Conservation (phyloP, 768 basidiomycete species). For the Trametopsis cervina region DNA sequence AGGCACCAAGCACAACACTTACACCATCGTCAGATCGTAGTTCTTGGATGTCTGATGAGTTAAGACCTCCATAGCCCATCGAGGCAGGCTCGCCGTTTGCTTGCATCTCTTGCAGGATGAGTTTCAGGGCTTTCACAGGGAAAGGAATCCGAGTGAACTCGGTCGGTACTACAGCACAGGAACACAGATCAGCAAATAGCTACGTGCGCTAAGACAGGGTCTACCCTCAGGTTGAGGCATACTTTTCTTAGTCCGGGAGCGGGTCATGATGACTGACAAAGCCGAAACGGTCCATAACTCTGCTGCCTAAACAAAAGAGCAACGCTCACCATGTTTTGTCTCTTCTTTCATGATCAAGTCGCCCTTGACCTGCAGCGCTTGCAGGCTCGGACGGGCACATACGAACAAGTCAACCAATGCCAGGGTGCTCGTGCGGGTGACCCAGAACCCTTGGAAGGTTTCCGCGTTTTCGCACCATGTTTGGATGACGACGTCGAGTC, state of each 20-base stretch:
- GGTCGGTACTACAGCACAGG: slow-evolving; percentile 57
- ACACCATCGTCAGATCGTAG: slow-evolving; percentile 76
- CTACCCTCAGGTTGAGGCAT: slow-evolving; percentile 24
- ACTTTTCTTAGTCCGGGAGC: slow-evolving; percentile 86
- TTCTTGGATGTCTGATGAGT: slow-evolving; percentile 32
- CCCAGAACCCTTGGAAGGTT: slow-evolving; percentile 95
- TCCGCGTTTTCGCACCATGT: slow-evolving; percentile 95
- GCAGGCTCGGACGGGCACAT: slow-evolving; percentile 50
- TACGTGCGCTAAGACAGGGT: slow-evolving; percentile 4
- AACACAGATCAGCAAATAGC: slow-evolving; percentile 8
- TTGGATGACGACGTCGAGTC: slow-evolving; percentile 81
- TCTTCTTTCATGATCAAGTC: slow-evolving; percentile 82
- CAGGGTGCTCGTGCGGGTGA: slow-evolving; percentile 76
- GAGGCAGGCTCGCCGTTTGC: slow-evolving; percentile 69
- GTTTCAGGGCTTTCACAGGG: slow-evolving; percentile 88
- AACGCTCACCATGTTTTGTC: slow-evolving; percentile 68
- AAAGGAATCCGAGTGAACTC: slow-evolving; percentile 84
- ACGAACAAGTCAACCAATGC: slow-evolving; percentile 72
- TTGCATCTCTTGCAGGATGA: slow-evolving; percentile 79
- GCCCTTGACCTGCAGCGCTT: slow-evolving; percentile 61
- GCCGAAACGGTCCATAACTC: background rate
- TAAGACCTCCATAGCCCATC: slow-evolving; percentile 37
- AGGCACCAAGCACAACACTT: slow-evolving; percentile 24
- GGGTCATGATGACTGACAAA: slow-evolving; percentile 86
- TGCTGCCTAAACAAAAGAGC: background rate